phyloP scores from a whole-genome alignment of 805 yeast species.

The Metschnikowia drakensbergensis region DNA sequence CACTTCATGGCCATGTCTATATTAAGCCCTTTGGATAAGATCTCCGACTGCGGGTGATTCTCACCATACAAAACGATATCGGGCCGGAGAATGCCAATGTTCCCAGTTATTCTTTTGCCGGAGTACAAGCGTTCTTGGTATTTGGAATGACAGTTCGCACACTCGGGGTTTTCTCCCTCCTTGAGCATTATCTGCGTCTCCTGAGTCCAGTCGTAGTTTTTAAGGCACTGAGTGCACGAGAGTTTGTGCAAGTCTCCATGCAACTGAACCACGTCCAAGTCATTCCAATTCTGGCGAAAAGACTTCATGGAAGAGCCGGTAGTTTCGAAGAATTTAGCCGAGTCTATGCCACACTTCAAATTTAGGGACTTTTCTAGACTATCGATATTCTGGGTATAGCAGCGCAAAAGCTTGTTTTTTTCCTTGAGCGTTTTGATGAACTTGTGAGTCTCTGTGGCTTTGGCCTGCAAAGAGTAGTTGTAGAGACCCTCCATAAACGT shows the following conservation, averaged over 20 bases:
- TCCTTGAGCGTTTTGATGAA: slow-evolving; percentile 62
- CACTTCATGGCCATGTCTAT: slow-evolving; percentile 67
- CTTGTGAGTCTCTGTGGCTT: slow-evolving; percentile 80
- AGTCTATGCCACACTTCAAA: slow-evolving; percentile 53
- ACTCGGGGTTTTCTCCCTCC: slow-evolving; percentile 70
- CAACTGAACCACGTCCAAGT: slow-evolving; percentile 75
- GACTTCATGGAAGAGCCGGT: slow-evolving; percentile 16
- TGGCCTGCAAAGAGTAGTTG: slow-evolving; percentile 56
- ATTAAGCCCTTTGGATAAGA: slow-evolving; percentile 65
- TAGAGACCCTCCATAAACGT: slow-evolving; percentile 84
- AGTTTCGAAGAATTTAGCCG: slow-evolving; percentile 25
- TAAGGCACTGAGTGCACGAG: slow-evolving; percentile 70
- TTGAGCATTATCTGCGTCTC: slow-evolving; percentile 45
- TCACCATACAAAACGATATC: slow-evolving; percentile 92
- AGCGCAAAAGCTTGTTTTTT: slow-evolving; percentile 65
- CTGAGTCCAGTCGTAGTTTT: slow-evolving; percentile 57
- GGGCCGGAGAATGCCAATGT: slow-evolving; percentile 77
- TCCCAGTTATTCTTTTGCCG: slow-evolving; percentile 74
- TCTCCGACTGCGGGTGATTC: slow-evolving; percentile 82
- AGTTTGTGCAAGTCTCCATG: slow-evolving; percentile 84
- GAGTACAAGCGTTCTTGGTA: slow-evolving; percentile 52
- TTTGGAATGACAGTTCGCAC: slow-evolving; percentile 61
- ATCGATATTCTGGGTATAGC: slow-evolving; percentile 95
- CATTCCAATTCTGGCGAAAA: slow-evolving; percentile 50
- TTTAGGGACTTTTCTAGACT: slow-evolving; percentile 72